These are phyloP conservation scores for Phytopythium sindhum DNA, from an alignment of 352 stramenopile species.

Conservation along the genomic window DNA sequence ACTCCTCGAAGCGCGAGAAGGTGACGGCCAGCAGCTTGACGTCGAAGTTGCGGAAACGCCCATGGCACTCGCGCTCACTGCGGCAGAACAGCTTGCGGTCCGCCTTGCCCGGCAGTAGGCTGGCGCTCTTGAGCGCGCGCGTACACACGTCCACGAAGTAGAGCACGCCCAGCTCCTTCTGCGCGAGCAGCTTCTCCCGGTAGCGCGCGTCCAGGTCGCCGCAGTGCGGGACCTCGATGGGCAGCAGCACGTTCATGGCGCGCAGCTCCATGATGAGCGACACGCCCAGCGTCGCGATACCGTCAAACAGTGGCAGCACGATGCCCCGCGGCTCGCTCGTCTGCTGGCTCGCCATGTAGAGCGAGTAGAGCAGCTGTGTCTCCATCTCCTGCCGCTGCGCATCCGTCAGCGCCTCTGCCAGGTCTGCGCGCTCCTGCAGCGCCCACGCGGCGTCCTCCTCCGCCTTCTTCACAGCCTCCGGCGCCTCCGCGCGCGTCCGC, in stretches of 20 bases:
- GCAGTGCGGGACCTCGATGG: conserved; percentile 61
- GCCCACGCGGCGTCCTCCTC: not conserved
- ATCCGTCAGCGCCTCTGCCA: not conserved
- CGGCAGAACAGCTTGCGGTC: conserved; percentile 48
- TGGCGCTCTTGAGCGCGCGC: conserved; percentile 22
- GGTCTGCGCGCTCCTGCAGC: not conserved
- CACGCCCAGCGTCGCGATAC: conserved; percentile 42
- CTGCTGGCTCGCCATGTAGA: conserved; percentile 18
- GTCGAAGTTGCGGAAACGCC: conserved; percentile 42
- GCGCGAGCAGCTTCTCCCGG: conserved; percentile 21
- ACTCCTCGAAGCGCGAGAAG: conserved; percentile 59
- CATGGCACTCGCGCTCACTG: conserved; percentile 39
- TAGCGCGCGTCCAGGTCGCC: conserved; percentile 40
- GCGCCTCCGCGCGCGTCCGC: not conserved
- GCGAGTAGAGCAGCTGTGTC: conserved; percentile 30
- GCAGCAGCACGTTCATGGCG: conserved; percentile 31
- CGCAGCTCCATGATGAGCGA: conserved; percentile 60
- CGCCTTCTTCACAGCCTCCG: not conserved
- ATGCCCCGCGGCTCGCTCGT: conserved; percentile 27
- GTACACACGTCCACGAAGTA: conserved; percentile 53
- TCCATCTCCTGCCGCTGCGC: conserved; percentile 24
- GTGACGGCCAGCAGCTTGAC: conserved; percentile 60
- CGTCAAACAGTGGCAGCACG: conserved; percentile 53
- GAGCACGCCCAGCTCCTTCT: conserved; percentile 28
- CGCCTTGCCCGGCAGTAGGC: not conserved